Evolutionary conservation across 78 protist species (phyloP).

Genomic region (Pigoraptor vietnamica): DNA sequence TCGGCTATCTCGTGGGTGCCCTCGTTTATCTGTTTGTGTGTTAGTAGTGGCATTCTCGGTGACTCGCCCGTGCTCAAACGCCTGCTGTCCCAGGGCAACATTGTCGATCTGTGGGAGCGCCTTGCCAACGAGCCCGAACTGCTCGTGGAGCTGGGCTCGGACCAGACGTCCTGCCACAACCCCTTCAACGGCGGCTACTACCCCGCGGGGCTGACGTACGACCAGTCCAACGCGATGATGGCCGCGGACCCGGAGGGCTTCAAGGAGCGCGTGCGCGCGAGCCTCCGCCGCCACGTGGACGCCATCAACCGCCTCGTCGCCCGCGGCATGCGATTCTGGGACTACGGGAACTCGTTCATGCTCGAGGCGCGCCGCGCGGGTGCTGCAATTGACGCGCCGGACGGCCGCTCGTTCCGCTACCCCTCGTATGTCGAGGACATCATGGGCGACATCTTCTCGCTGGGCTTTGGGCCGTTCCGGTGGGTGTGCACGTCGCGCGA

Average conservation of each 20-base stretch:
- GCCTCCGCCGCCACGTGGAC: background rate
- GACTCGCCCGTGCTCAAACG: too few species aligned
- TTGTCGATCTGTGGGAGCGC: background rate
- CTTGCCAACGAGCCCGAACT: background rate
- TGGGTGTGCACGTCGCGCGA: conserved; percentile 4
- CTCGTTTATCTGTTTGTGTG: too few species aligned
- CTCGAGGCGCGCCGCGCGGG: background rate
- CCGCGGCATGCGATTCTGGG: background rate
- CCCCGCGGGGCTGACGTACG: background rate
- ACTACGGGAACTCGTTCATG: conserved; percentile 2
- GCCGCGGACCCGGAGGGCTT: background rate
- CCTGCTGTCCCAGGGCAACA: background rate
- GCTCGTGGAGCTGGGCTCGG: background rate
- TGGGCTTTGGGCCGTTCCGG: background rate
- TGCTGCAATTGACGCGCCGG: background rate
- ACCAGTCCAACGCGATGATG: background rate
- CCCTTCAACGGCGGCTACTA: conserved; percentile 3
- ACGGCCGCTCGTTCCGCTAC: background rate
- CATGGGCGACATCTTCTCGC: background rate
- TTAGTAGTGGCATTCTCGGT: too few species aligned
- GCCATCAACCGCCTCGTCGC: background rate
- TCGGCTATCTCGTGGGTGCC: background rate
- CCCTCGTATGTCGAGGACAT: conserved; percentile 2
- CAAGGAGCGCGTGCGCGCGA: background rate
- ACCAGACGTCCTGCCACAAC: background rate